A percentile compares a stretch with the other conserved stretches of the same genome.
These are phyloP conservation scores for Selaginella moellendorffii DNA, from an alignment of 75 land plant genomes.

Conservation along the genomic window DNA sequence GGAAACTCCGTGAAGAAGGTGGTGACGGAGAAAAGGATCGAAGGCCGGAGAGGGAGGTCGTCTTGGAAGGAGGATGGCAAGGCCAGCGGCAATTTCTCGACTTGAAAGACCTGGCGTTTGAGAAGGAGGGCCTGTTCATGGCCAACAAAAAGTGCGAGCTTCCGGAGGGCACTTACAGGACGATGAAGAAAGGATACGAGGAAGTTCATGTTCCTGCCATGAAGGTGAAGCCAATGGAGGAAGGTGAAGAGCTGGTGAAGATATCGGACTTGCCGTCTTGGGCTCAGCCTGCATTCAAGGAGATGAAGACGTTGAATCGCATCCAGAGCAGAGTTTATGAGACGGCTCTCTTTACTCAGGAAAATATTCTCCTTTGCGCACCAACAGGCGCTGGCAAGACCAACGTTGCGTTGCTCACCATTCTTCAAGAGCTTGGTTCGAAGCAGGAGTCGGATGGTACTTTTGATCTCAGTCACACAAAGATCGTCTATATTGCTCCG, in stretches of 20 bases:
- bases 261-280: slow-evolving; percentile 74
- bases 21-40: slow-evolving; percentile 50
- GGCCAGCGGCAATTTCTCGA: slow-evolving; percentile 75
- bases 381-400: slow-evolving; percentile 97
- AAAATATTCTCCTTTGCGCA: slow-evolving; percentile 74
- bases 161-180: slow-evolving; percentile 51
- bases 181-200: slow-evolving; percentile 63
- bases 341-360: slow-evolving; percentile 58
- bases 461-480: slow-evolving; percentile 41
- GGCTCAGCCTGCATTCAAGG: slow-evolving; percentile 82
- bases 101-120: slow-evolving; percentile 59
- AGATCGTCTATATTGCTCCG: slow-evolving; percentile 95
- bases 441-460: slow-evolving; percentile 45
- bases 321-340: slow-evolving; percentile 91
- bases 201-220: slow-evolving; percentile 80
- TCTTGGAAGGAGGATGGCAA: slow-evolving; percentile 42
- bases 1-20: slow-evolving; percentile 44
- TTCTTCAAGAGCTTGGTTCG: slow-evolving; percentile 73
- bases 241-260: slow-evolving; percentile 65
- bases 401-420: slow-evolving; percentile 89
- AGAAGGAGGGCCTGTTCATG: slow-evolving; percentile 71
- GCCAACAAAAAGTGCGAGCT: slow-evolving; percentile 75
- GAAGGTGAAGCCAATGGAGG: slow-evolving; percentile 49
- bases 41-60: slow-evolving; percentile 17
- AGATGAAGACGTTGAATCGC: slow-evolving; percentile 76